Evolutionary conservation across 805 yeast genomes (phyloP), one percentile per base, ranked within the genome.

Genomic region (Saccharomycopsis sp.): DNA sequence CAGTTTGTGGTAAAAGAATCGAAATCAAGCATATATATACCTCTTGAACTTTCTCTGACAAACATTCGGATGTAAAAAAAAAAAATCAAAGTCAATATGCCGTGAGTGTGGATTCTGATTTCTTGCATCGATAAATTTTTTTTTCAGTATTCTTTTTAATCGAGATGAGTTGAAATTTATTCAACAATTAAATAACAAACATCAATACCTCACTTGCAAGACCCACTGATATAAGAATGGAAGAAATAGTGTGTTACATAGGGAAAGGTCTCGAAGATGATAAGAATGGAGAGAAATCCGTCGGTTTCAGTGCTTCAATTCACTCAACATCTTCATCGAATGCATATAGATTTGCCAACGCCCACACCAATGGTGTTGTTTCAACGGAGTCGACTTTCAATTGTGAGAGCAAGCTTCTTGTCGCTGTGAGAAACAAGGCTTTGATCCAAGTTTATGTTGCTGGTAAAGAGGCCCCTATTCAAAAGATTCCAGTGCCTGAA

Each of bases 401-500:
- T 3, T 63, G 75, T 1, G 68, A 57, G 5, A 74, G 75, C 12
- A 68, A 75, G 41, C 54, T 80, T 10, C 71, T 84, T 46, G 76
- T 74, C 7, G 82, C 85, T 1, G 76, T 80, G 46, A 63, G 66
- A n/a, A 73, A 69, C 31, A 83, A 80, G 54, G 92, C 96, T 0
- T 59, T 86, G 45, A 62, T 88, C 21, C 78, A 81, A 48, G 80
- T 80, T 2, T 88, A 85, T 15, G 31, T 50, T 2, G 55, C 55
- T 22, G 59, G 57, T 45, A 53, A 63, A 50, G 67, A 68, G 51
- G 65, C 84, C 23, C 72, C 77, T 4, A 85, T 83, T 50, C 92
- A 87, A 62, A 68, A 80, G 52, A 67, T 88, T 30, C 92, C 95
- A 0, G 65, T 88, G 10, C 95, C 96, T 0, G 96, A 85, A 58